Base-by-base conservation (phyloP, 257 asterid genomes). In the Coffea eugenioides region DNA sequence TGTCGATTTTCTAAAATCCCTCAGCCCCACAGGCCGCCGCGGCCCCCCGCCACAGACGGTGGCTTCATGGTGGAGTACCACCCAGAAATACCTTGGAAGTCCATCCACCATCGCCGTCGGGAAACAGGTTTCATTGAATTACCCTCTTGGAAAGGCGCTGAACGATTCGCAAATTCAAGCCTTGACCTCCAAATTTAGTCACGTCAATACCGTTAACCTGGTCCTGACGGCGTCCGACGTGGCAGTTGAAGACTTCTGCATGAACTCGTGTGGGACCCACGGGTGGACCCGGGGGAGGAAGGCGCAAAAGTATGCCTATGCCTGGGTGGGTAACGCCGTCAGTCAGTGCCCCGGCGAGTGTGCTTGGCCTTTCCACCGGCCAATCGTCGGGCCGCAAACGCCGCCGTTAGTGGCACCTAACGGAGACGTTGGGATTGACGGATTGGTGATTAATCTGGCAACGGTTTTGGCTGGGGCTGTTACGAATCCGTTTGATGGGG, bases 361-460 rank as follows among this genome's bases (percentile, higher is more conserved):
- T 56, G 90, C 91, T 8, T 87, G 92, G 89, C 90, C 92, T 23
- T 89, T 88, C 78, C 86, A 85, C 12, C 86, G 82, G 73, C 90
- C 93, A 13, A 65, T 84, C 3, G 76, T 81, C 15, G 90, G 91
- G 4, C 93, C 91, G 23, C 90, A 87, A n/a, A 80, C 76, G 16
- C 76, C 83, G 21, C 91, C 91, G 70, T 45, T 89, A 67, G 79
- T 84, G 48, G 73, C 90, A 2, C 93, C 93, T 1, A 87, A 89
- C 75, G 85, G 84, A 67, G 91, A 86, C 78, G 75, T 88, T 0
- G 94, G 90, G 2, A 51, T 81, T 34, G 91, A 90, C 82, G 94
- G 94, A 41, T 81, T 85, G 82, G 77, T 87, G 9, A 90, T 88
- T 31, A 85, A 69, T 68, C 36, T 87, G 49, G 88, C 89, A 5